phyloP scores from a whole-genome alignment of 2,329 filamentous ascomycete species.

The Phialophora verrucosa region DNA sequence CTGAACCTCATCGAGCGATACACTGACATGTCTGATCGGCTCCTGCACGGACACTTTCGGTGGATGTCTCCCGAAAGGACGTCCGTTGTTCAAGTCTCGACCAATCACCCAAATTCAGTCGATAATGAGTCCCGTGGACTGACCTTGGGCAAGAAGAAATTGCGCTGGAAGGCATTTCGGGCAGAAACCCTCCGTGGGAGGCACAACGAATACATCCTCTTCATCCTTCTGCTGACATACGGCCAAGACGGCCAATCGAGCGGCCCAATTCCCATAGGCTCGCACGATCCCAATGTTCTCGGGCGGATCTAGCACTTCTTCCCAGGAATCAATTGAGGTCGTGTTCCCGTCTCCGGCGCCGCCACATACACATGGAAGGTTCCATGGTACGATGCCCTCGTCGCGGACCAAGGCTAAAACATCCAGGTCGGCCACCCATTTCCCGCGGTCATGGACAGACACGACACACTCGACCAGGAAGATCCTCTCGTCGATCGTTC shows the following conservation, averaged over 20 bases:
- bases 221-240: neutral
- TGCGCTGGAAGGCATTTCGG: neutral
- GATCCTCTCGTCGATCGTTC: slow-evolving; percentile 24
- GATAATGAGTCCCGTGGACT: neutral
- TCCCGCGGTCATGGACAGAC: slow-evolving; percentile 36
- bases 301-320: slow-evolving; percentile 31
- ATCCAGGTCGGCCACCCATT: slow-evolving; percentile 38
- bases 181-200: neutral
- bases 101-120: neutral
- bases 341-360: neutral
- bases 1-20: too few species aligned
- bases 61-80: too few species aligned
- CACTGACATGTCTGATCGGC: too few species aligned
- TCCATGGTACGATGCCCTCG: neutral
- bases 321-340: slow-evolving; percentile 31
- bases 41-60: too few species aligned
- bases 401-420: slow-evolving; percentile 4
- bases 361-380: neutral
- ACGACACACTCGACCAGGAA: slow-evolving; percentile 34
- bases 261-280: slow-evolving; percentile 31
- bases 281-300: slow-evolving; percentile 18
- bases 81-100: too few species aligned
- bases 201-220: neutral
- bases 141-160: neutral
- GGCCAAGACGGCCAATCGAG: slow-evolving; percentile 23